A percentile compares a stretch with the other conserved stretches of the same genome.
These are phyloP conservation scores for Phallus indusiatus DNA, from an alignment of 768 basidiomycete species.

Conservation along the genomic window DNA sequence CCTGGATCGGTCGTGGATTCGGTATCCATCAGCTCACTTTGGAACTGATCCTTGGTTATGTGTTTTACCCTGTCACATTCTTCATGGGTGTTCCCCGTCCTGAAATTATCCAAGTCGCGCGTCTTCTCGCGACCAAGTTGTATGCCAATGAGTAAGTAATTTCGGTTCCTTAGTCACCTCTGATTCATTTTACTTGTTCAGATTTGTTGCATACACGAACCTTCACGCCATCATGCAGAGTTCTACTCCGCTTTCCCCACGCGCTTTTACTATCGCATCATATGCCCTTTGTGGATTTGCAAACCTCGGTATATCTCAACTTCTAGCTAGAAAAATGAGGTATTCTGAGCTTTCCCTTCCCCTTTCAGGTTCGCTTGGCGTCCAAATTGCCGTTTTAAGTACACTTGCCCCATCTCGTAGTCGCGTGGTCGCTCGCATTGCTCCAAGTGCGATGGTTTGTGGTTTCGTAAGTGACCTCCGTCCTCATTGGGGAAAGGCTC, in stretches of 20 bases:
- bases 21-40: slow-evolving; percentile 76
- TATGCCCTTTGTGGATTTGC: slow-evolving; percentile 91
- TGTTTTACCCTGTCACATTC: slow-evolving; percentile 84
- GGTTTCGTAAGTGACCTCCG: slow-evolving; percentile 45
- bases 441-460: slow-evolving; percentile 59
- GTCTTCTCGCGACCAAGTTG: slow-evolving; percentile 78
- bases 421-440: slow-evolving; percentile 61
- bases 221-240: slow-evolving; percentile 40
- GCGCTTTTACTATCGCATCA: slow-evolving; percentile 73
- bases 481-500: background rate
- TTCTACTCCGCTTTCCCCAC: slow-evolving; percentile 50
- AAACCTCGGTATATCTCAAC: slow-evolving; percentile 37
- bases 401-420: slow-evolving; percentile 61
- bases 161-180: slow-evolving; percentile 15
- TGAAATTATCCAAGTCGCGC: slow-evolving; percentile 77
- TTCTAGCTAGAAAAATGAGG: background rate
- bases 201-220: slow-evolving; percentile 25
- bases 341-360: background rate
- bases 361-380: slow-evolving; percentile 60
- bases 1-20: slow-evolving; percentile 83
- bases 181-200: background rate
- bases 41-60: slow-evolving; percentile 75
- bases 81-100: slow-evolving; percentile 63
- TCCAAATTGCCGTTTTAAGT: slow-evolving; percentile 70
- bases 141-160: slow-evolving; percentile 75